Evolutionary conservation across 2,329 filamentous ascomycete species (phyloP), one percentile per base, ranked within the genome.

Genomic region (Penicillium fuscoglaucum): DNA sequence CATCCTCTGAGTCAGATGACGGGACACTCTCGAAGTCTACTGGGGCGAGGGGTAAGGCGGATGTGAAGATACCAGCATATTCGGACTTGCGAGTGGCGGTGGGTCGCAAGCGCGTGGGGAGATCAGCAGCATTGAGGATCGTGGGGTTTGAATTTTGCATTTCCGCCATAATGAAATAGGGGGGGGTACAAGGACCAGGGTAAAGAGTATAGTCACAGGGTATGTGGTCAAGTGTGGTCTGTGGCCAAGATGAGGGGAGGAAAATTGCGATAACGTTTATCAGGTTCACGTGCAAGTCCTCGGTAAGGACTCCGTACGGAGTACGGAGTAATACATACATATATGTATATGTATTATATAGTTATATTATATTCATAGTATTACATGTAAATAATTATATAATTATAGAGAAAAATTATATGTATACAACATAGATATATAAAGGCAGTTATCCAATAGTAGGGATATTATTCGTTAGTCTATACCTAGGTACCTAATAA

Each of bases 91-190:
- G 73, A 70, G 70, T 75, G 64, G 68, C 71, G 71, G 66, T 63
- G 67, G 64, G 70, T 70, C 62, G 72, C 65, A 85, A 83, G 63
- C 93, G 88, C 31, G 91, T 95, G 45, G 95, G 93, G 51, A 99
- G 86, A 77, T 98, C 91, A 44, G 91, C 90, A 52, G 87, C 84
- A 77, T 88, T 96, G 70, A 98, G 81, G 72, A 99, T 93, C 63
- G 91, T 96, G 55, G 95, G 95, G 79, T 99, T 98, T 64, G 90
- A 91, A 52, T 76, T 75, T 46, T 76, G 72, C 45, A 75, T 68
- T 59, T 74, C 72, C 10, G 68, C 64, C 71, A 76, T 75, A 54
- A 13, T 59, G 55, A 31, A 47, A 19, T 45, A 5, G 37, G 12
- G 10, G 10, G 28, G 45, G 37, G 31, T 53, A 41, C 29, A 48